Evolutionary conservation across 345 rosid genomes (phyloP), one percentile per base, ranked within the genome.

Genomic region (Pistacia vera): DNA sequence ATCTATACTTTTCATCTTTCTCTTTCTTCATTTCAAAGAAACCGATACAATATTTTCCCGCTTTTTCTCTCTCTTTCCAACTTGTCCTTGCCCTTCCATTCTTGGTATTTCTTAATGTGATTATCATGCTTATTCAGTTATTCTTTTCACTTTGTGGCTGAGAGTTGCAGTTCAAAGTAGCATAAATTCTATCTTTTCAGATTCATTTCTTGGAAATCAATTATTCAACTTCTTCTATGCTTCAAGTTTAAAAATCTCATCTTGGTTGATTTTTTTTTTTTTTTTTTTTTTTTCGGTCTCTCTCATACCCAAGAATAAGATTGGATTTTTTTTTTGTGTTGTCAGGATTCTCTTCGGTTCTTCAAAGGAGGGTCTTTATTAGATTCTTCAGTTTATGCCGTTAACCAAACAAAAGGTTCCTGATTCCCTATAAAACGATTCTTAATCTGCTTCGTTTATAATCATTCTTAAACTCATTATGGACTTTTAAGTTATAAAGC

Each of bases 321-420:
- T 75, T 41, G 66, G 64, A 25, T 71, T 48, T 74, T 80, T n/a
- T 59, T 65, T 22, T 76, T 35, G 14, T 70, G 44, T 76, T 68
- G 71, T 52, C 80, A 35, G 48, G 83, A 82, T 84, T 70, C 86
- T 79, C 72, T 73, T 79, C 30, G 75, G 77, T 75, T 81, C 81
- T 65, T 20, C 11, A 72, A 78, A 74, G 78, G 16, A 56, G 62
- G 68, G 67, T 66, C 78, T 73, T 77, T 84, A 52, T 62, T 75
- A 75, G 81, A 84, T 86, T 82, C 85, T 84, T 59, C 74, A 16
- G 78, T 82, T 81, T 71, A 59, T 79, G 79, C 80, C 35, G 56
- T 52, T 38, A 66, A 60, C 17, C 36, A 78, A 78, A 75, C 72
- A 66, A 76, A 63, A 77, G 88, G 85, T 83, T 81, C 88, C 72